Evolutionary conservation across 768 basidiomycete species (phyloP), one percentile per base, ranked within the genome.

Genomic region (Termitomyces sp.): DNA sequence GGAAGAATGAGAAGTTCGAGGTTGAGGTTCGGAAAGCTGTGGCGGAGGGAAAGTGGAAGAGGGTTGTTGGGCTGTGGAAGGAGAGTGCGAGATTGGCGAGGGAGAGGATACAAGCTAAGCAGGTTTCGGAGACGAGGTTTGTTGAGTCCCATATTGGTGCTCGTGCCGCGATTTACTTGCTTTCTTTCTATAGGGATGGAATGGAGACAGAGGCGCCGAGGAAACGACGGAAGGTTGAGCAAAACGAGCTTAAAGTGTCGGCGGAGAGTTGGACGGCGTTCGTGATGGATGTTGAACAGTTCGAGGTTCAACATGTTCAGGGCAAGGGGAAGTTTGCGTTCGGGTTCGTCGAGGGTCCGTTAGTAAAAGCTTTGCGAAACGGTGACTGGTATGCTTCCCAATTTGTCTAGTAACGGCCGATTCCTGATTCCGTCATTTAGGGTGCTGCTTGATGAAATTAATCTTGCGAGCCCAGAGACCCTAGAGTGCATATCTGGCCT

Each of bases 391-490:
- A 65, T 64, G 89, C 74, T 37, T 35, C 44, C 16, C 25, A 10
- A 9, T 16, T n/a, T 44, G 2, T 29, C 14, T 35, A 45, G 6
- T 17, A 17, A 45, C 25, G 11, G 31, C n/a, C n/a, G 21, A 35
- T 21, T 53, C 9, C 47, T 57, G 54, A 50, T 38, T n/a, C 29
- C 19, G 41, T 57, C 12, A 60, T 23, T 49, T 41, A 97, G 95
- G 95, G 81, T 98, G 37, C 77, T 99, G 21, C 84, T 99, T 5
- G 97, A 99, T 62, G 97, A 98, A 71, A 87, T 98, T 67, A 99
- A 99, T 66, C 76, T 99, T 25, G 95, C 96, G 2, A 93, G 89
- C 57, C 77, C 94, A 25, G 97, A 98, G 71, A 98, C 96, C 0
- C 77, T 98, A 49, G 97, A 98, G 71, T 93, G 91, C 55, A 83